Conservation (phyloP, 352 stramenopile genomes). For the Poterioochromonas sp. region DNA sequence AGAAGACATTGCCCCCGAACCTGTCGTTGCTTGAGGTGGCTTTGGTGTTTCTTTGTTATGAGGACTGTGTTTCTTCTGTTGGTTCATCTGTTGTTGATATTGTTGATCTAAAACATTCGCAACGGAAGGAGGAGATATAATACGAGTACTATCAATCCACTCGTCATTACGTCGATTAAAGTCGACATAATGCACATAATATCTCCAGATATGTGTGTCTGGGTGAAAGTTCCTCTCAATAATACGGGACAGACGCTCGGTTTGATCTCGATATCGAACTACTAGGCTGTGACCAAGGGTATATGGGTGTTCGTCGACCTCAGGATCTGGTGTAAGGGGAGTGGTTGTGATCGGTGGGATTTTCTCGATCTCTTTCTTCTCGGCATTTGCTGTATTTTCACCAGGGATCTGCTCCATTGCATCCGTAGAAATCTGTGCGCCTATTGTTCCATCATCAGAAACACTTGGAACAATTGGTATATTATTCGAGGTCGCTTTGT, state of each 20-base stretch:
- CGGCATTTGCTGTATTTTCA: too few species aligned
- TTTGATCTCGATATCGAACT: constrained; percentile 15
- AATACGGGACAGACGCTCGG: background rate
- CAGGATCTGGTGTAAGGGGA: too few species aligned
- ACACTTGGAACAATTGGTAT: too few species aligned
- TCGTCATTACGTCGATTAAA: constrained; percentile 75
- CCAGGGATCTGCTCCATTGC: too few species aligned
- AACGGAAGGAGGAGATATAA: constrained; percentile 58
- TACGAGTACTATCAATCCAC: constrained; percentile 59
- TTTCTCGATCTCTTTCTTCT: too few species aligned
- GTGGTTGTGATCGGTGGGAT: too few species aligned
- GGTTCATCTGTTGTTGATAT: background rate
- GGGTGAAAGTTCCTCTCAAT: background rate
- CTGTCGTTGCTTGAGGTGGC: too few species aligned
- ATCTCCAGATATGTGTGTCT: constrained; percentile 28
- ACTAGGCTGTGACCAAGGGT: background rate
- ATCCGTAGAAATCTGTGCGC: too few species aligned
- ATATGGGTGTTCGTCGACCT: too few species aligned
- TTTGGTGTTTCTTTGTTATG: background rate
- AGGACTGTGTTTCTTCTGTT: background rate
- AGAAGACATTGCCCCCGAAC: too few species aligned
- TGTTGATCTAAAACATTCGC: constrained; percentile 50
- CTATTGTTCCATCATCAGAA: too few species aligned
- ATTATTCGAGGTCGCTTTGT: too few species aligned
- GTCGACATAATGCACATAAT: constrained; percentile 67